phyloP scores from a whole-genome alignment of 1,139 yeast species.

The Hansenula sp. region DNA sequence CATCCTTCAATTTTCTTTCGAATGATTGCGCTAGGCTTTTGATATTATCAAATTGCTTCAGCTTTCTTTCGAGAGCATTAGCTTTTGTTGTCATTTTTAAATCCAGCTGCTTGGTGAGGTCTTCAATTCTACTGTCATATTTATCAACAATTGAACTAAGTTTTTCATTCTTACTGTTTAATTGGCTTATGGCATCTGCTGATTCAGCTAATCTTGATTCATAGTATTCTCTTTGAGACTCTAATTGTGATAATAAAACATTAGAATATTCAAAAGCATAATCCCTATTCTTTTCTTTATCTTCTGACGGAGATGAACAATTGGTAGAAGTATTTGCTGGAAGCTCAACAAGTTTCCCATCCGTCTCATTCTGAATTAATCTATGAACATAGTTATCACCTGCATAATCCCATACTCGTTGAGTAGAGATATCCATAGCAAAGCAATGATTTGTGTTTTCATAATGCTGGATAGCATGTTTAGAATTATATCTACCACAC shows the following conservation, averaged over 20 bases:
- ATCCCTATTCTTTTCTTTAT: conserved; percentile 38
- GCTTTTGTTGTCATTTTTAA: conserved; percentile 24
- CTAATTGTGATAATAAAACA: conserved; percentile 72
- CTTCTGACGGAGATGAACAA: conserved; percentile 11
- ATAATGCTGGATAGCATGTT: conserved; percentile 84
- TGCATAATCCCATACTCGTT: conserved; percentile 94
- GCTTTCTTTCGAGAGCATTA: conserved; percentile 1
- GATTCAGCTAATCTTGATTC: conserved; percentile 53
- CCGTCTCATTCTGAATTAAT: conserved; percentile 75
- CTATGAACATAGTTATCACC: conserved; percentile 91
- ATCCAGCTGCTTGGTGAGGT: neutral
- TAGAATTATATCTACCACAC: conserved; percentile 85
- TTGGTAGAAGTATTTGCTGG: conserved; percentile 24
- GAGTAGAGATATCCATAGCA: conserved; percentile 83
- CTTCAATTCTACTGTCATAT: neutral
- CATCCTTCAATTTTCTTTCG: conserved; percentile 37
- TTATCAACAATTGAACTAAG: no score
- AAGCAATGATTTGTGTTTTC: conserved; percentile 79
- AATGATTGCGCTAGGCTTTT: conserved; percentile 22
- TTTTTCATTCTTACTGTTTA: no score
- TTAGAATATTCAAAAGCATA: conserved; percentile 78
- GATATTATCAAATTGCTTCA: conserved; percentile 27
- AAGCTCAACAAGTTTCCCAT: conserved; percentile 79
- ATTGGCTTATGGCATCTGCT: no score
- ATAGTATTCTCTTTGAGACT: conserved; percentile 85